Base-by-base conservation (phyloP, 352 stramenopile genomes). In the Globisporangium emineosum region DNA sequence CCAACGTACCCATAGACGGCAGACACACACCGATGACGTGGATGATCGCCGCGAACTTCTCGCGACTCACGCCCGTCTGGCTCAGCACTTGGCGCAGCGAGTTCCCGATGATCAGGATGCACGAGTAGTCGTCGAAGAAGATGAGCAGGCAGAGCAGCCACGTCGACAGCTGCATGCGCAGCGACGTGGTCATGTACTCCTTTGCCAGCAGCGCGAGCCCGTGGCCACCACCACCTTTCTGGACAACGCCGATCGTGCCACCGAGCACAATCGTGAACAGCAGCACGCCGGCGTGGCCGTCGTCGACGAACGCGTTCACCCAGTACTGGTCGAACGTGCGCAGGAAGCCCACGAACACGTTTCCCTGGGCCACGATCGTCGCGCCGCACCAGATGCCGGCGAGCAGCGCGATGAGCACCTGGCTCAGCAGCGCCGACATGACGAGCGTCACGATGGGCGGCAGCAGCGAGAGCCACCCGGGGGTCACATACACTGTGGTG, bases 91-190 rank as follows among this genome's bases (percentile, higher is more conserved):
- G 84, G 30, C 86, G 85, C 53, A 94, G 73, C 57, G 88, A 93
- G 71, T 86, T 95, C 59, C 90, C 90, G 50, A 97, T 86, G 71
- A 97, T 96, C 19, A 97, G 69, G 51, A 96, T 96, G 66, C 83
- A 96, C 65, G 89, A 95, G 75, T 96, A 97, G 73, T 97, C 90
- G 67, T 97, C 90, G 64, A 97, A 97, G 78, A 97, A 97, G 68
- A 97, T 94, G 60, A 94, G 70, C 55, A 93, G 68, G 54, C 86
- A 94, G 27, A 95, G 67, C 52, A 91, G 61, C 84, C 84, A 95
- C 50, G 86, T 92, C 21, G 85, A 85, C 32, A 97, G 70, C 65
- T 93, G 86, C 81, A 93, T 93, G 13, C 85, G 79, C 59, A 94
- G 68, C 50, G 81, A 89, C 40, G 83, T 88, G 12, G 81, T 93